Evolutionary conservation across 1,284 basidiomycete species (phyloP), one percentile per base, ranked within the genome.

Genomic region (Papiliotrema flavescens): DNA sequence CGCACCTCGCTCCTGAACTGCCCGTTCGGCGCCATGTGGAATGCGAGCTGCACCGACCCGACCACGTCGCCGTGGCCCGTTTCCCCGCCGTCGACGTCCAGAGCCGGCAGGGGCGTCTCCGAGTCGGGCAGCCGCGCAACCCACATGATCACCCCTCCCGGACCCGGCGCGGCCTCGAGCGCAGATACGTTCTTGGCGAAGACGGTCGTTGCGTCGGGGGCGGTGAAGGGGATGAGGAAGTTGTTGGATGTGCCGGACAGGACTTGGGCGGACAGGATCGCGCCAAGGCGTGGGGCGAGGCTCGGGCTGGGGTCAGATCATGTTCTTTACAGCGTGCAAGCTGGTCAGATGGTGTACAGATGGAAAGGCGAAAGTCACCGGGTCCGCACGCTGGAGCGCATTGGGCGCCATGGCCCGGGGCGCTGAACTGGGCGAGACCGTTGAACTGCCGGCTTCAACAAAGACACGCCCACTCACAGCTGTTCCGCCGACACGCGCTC

Each of bases 21-120:
- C 3, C 60, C 60, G 32, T 61, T 61, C 2, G 60, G 60, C 19
- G 50, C 53, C 15, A 35, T 20, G 26, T 55, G 49, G 32, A 61
- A 61, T 0, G 54, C 54, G 11, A 61, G 37, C 35, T 59, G 60
- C 8, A 59, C 55, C n/a, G 43, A 49, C 3, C 57, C 60, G 8
- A 59, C 39, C 2, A 62, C 49, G 32, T 62, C 54, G 2, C 37
- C 47, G 32, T 54, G 26, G 8, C 20, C 41, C 28, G 49, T 54
- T 2, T 24, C 28, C 13, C 43, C 35, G 20, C 50, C 55, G 22
- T 56, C 55, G 32, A 47, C 44, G 23, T 52, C 51, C n/a, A 43
- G 19, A 23, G 26, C 28, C 3, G 28, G 37, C 17, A 46, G 24
- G 1, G 47, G 46, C 22, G 7, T n/a, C 3, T 49, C 42, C 11